Conservation (phyloP, 179 eudicot genomes). For the Vitellaria paradoxa region DNA sequence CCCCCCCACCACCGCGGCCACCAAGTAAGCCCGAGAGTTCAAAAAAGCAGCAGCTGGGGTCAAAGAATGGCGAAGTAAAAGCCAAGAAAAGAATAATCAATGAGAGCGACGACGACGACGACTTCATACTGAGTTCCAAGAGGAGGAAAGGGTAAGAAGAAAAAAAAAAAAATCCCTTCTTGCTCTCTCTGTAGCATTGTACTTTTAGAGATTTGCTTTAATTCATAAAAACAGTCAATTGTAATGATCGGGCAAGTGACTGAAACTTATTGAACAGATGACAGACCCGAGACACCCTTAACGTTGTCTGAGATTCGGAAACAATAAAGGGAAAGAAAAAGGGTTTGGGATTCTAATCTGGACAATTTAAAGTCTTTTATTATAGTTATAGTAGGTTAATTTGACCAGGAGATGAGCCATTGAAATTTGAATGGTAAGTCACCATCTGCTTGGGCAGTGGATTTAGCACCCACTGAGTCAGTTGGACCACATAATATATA, state of each 20-base stretch:
- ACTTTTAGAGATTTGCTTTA: background rate
- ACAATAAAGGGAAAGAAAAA: conserved; percentile 3
- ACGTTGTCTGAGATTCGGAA: conserved; percentile 4
- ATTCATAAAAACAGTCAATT: background rate
- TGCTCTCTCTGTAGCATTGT: conserved; percentile 5
- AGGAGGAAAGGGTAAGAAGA: conserved; percentile 52
- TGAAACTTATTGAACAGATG: background rate
- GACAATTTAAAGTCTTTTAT: no score
- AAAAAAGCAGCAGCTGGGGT: conserved; percentile 35
- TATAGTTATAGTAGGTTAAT: background rate
- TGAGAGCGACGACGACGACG: conserved; percentile 55
- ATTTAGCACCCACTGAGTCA: no score
- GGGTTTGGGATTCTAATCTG: background rate
- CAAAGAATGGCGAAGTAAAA: conserved; percentile 61
- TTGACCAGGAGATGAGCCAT: background rate
- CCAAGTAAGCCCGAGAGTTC: conserved; percentile 62
- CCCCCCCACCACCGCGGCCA: conserved; percentile 36
- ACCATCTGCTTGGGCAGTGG: background rate
- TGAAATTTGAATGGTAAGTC: background rate
- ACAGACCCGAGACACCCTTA: conserved; percentile 11
- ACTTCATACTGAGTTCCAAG: conserved; percentile 59
- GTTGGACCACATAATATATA: no score
- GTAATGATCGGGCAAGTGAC: background rate
- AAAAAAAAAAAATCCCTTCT: background rate
- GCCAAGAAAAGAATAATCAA: conserved; percentile 49